These are phyloP conservation scores for Gracilaria gracilis DNA, from an alignment of 23 red algal genomes.

Conservation along the genomic window DNA sequence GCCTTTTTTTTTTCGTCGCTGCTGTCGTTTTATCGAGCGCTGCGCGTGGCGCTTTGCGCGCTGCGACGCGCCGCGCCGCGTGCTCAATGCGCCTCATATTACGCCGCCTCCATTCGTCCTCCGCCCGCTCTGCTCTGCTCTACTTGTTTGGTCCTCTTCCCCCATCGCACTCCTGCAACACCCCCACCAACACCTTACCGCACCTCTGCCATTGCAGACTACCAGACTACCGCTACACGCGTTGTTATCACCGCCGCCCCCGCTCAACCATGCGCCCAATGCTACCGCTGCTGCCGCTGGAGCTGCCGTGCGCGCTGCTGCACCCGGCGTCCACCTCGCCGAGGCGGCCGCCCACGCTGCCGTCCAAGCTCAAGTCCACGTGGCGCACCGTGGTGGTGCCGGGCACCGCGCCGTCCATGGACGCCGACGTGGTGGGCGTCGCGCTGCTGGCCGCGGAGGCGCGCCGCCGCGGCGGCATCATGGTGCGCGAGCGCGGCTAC, in stretches of 20 bases:
- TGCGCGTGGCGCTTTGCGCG: neutral
- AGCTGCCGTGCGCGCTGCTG: constrained; percentile 19
- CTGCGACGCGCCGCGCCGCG: no score
- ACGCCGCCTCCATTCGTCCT: no score
- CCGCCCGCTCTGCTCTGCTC: neutral
- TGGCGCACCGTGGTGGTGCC: constrained; percentile 55
- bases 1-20: neutral
- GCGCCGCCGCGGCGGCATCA: constrained; percentile 51
- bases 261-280: constrained; percentile 18
- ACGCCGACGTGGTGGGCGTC: constrained; percentile 63
- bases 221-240: no score
- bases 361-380: constrained; percentile 35
- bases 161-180: neutral
- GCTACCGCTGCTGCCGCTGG: constrained; percentile 25
- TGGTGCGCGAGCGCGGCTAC: constrained; percentile 46
- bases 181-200: neutral
- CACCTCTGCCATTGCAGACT: no score
- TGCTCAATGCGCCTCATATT: neutral
- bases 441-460: constrained; percentile 65
- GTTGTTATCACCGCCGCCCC: no score
- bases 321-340: neutral
- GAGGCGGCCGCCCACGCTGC: constrained; percentile 30
- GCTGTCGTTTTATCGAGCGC: neutral
- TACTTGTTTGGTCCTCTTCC: neutral
- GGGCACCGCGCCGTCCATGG: constrained; percentile 42